Evolutionary conservation across 1,284 basidiomycete genomes (phyloP).

Genomic region (Tausonia pullulans): DNA sequence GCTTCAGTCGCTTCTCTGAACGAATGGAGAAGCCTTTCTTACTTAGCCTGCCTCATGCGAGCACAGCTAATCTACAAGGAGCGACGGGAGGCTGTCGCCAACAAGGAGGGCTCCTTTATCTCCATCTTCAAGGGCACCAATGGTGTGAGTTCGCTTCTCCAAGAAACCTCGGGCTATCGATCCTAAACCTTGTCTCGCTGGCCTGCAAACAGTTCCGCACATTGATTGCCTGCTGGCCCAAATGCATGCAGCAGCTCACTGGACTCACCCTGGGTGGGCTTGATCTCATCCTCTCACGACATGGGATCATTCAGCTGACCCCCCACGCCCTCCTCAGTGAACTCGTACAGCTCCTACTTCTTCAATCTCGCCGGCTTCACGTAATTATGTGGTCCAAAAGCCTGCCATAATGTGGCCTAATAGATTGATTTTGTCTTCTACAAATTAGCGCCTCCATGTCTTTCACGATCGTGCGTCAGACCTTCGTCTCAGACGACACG

Average conservation of each 20-base stretch:
- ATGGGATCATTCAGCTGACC: neutral
- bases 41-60: neutral
- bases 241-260: conserved; percentile 23
- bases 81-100: neutral
- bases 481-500: no score
- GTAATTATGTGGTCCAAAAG: conserved; percentile 22
- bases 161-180: no score
- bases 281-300: neutral
- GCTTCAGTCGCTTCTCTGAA: neutral
- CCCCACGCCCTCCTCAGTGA: neutral
- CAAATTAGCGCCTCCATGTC: neutral
- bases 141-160: conserved; percentile 19
- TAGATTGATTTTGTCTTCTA: neutral
- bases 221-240: conserved; percentile 24
- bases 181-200: no score
- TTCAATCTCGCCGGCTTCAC: conserved; percentile 21
- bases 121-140: conserved; percentile 23
- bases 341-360: conserved; percentile 1
- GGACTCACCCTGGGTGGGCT: conserved; percentile 21
- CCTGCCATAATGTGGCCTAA: conserved; percentile 12
- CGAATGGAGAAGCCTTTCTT: neutral
- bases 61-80: neutral
- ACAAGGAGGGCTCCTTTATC: conserved; percentile 16
- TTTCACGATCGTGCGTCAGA: conserved; percentile 15
- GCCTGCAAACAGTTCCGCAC: conserved; percentile 22